Conservation (phyloP, 176 grass and related monocot species). For the Zoysia pacifica region DNA sequence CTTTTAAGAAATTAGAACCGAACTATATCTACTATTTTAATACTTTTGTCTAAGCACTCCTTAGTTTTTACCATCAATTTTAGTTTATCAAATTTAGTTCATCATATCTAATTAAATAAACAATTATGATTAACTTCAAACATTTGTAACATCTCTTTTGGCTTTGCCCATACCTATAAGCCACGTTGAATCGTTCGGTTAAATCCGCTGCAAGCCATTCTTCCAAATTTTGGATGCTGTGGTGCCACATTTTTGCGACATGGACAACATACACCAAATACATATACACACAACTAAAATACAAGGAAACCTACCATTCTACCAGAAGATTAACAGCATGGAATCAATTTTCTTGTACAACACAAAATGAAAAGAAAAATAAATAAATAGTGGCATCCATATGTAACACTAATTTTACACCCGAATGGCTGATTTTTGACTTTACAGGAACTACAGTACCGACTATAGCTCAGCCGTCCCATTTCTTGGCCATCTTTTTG, state of each 20-base stretch:
- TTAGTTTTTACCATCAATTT: too few species aligned
- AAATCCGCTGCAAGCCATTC: too few species aligned
- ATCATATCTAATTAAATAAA: too few species aligned
- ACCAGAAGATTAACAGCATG: slow-evolving; percentile 26
- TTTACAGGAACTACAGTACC: slow-evolving; percentile 41
- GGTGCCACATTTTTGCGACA: not conserved
- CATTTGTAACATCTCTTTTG: too few species aligned
- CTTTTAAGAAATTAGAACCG: too few species aligned
- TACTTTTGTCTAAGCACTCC: too few species aligned
- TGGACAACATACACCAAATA: slow-evolving; percentile 32
- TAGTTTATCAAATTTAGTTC: too few species aligned
- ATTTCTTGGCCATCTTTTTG: slow-evolving; percentile 12
- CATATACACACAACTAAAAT: slow-evolving; percentile 35
- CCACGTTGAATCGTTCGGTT: too few species aligned
- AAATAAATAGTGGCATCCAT: slow-evolving; percentile 6
- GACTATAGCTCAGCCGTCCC: slow-evolving; percentile 14
- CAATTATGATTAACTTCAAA: too few species aligned
- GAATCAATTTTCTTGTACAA: slow-evolving; percentile 1
- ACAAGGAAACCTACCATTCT: slow-evolving; percentile 35
- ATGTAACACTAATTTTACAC: slow-evolving; percentile 57
- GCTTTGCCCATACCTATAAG: too few species aligned
- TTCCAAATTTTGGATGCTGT: too few species aligned
- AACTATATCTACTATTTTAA: too few species aligned
- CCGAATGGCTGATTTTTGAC: slow-evolving; percentile 16
- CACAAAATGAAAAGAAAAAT: slow-evolving; percentile 8